phyloP scores from a whole-genome alignment of 306 rosid genomes.

The Carpinus fangiana region DNA sequence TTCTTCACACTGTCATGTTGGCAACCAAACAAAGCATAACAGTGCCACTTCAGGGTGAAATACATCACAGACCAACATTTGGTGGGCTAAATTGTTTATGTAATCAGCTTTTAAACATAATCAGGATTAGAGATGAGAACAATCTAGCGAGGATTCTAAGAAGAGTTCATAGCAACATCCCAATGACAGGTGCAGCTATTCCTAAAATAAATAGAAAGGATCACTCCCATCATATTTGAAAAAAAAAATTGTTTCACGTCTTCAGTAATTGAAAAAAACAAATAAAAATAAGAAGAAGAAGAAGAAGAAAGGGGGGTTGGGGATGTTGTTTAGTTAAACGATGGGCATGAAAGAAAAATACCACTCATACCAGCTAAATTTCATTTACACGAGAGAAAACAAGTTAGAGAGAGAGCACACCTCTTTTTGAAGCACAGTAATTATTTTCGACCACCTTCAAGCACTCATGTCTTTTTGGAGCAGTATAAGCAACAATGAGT shows the following conservation, averaged over 20 bases:
- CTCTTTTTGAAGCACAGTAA: slow-evolving; percentile 91
- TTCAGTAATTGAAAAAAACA: background rate
- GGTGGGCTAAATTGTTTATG: background rate
- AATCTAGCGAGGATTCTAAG: background rate
- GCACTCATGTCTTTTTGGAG: slow-evolving; percentile 86
- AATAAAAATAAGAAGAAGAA: too few relatives aligned
- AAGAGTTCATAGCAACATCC: background rate
- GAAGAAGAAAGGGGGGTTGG: too few relatives aligned
- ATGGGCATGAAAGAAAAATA: background rate
- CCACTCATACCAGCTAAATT: background rate
- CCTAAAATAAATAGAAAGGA: background rate
- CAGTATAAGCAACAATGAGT: slow-evolving; percentile 73
- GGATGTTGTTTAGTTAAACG: background rate
- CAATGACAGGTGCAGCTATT: background rate
- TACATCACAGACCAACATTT: background rate
- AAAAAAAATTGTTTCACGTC: background rate
- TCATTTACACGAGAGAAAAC: background rate
- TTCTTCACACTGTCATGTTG: background rate
- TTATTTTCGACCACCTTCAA: slow-evolving; percentile 90
- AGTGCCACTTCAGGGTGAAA: background rate
- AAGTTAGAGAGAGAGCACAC: slow-evolving; percentile 38
- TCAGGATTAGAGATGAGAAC: background rate
- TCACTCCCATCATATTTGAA: background rate
- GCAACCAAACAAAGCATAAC: background rate
- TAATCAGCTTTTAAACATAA: background rate